Base-by-base conservation (phyloP, 768 basidiomycete species). In the Phylloporus sp. region DNA sequence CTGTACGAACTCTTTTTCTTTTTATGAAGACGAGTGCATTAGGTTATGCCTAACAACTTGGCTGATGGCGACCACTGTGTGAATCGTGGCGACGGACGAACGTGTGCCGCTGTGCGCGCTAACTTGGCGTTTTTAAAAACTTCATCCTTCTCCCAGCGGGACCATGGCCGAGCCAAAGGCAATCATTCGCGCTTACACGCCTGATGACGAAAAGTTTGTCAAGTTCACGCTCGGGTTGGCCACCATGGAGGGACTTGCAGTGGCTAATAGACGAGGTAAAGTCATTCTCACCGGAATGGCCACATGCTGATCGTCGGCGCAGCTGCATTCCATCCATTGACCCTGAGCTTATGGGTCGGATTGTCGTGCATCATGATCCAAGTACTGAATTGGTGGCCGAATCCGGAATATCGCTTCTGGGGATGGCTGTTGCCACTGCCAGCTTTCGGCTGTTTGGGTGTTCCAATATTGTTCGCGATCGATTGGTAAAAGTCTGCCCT, bases 351-450 rank as follows among this genome's bases (percentile, higher is more conserved):
- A 18, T 90, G 87, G 87, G 50, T 82, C 6, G 76, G 66, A 8
- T 46, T 86, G 22, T 79, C 86, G 10, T 74, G 71, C 53, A 59
- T 74, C 5, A 77, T 88, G 63, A 65, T 86, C 28, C 70, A 82
- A 46, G 69, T 69, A 38, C 72, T 86, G 74, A 42, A 73, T 17
- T 83, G 81, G 83, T 88, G 83, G 85, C 87, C 88, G 1, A 66
- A 71, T 17, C 57, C 63, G 11, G 57, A 69, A 11, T 56, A 69
- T 48, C 75, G 79, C 8, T 49, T 63, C 21, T 38, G 77, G 38
- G 74, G 76, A 17, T 85, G 78, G 64, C 64, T 90, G 9, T 65
- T 63, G 17, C 77, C 82, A 0, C 34, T 87, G n/a, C 84, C 86
- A 6, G 78, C 81, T 7, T 77, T 90, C 56, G 86, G 79, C 17